These are phyloP conservation scores for Mucuna pruriens DNA, from an alignment of 306 rosid genomes.

Conservation along the genomic window DNA sequence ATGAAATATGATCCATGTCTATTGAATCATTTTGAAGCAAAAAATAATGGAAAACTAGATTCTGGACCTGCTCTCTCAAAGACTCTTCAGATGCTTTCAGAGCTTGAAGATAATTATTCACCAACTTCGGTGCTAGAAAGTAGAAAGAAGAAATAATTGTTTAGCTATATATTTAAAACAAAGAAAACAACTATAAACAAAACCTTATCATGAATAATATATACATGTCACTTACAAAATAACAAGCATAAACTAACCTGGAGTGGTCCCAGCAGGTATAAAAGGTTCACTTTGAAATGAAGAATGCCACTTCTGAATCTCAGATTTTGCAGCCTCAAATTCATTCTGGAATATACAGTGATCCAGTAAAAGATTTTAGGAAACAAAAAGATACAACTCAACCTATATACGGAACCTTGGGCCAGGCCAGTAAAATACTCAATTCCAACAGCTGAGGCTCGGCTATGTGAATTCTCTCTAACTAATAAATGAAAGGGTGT, in stretches of 20 bases:
- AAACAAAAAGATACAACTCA: constrained; percentile 8
- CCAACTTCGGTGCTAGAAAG: constrained; percentile 68
- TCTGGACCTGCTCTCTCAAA: constrained; percentile 80
- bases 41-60: constrained; percentile 20
- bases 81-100: constrained; percentile 88
- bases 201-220: background rate
- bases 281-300: constrained; percentile 76
- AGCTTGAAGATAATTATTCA: constrained; percentile 77
- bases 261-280: constrained; percentile 70
- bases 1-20: constrained; percentile 22
- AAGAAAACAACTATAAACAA: background rate
- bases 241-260: constrained; percentile 60
- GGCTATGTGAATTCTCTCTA: constrained; percentile 23
- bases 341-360: constrained; percentile 60
- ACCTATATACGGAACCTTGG: constrained; percentile 3
- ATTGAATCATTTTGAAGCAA: constrained; percentile 16
- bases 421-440: background rate
- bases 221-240: constrained; percentile 14
- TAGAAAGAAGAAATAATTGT: constrained; percentile 27
- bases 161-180: constrained; percentile 10
- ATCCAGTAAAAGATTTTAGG: background rate
- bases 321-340: constrained; percentile 76
- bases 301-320: constrained; percentile 80
- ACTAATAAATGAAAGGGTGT: background rate
- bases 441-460: constrained; percentile 9